Evolutionary conservation across 2,329 filamentous ascomycete genomes (phyloP).

Genomic region (Monosporascus sp.): DNA sequence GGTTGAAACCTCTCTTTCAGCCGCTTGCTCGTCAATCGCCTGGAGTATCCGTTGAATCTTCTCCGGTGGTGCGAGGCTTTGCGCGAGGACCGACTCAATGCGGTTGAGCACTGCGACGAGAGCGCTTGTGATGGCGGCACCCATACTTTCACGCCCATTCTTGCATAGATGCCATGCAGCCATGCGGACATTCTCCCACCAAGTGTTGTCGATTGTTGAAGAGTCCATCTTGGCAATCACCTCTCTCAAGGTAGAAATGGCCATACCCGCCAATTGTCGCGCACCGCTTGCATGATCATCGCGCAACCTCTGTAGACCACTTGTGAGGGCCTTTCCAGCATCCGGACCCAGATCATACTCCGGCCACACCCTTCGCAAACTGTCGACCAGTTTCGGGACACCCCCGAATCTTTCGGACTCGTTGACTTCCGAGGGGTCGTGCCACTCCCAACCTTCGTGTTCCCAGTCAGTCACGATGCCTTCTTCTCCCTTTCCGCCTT

Average conservation of each 20-base stretch:
- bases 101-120: constrained; percentile 41
- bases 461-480: constrained; percentile 57
- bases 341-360: constrained; percentile 43
- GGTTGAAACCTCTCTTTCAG: constrained; percentile 8
- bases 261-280: constrained; percentile 49
- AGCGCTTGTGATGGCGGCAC: constrained; percentile 49
- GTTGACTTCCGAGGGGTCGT: constrained; percentile 44
- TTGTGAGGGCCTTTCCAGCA: constrained; percentile 40
- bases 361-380: constrained; percentile 54
- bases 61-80: constrained; percentile 16
- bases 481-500: constrained; percentile 34
- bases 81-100: constrained; percentile 25
- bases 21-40: constrained; percentile 17
- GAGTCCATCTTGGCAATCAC: constrained; percentile 33
- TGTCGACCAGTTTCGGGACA: constrained; percentile 54
- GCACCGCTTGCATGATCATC: constrained; percentile 56
- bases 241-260: constrained; percentile 44
- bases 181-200: constrained; percentile 53
- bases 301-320: constrained; percentile 44
- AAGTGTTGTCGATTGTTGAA: constrained; percentile 28
- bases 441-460: constrained; percentile 54
- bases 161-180: constrained; percentile 60
- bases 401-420: constrained; percentile 41
- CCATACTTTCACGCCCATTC: constrained; percentile 63
- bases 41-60: constrained; percentile 20